Evolutionary conservation across 139 green algal species (phyloP).

Genomic region (Volvox reticuliferus): DNA sequence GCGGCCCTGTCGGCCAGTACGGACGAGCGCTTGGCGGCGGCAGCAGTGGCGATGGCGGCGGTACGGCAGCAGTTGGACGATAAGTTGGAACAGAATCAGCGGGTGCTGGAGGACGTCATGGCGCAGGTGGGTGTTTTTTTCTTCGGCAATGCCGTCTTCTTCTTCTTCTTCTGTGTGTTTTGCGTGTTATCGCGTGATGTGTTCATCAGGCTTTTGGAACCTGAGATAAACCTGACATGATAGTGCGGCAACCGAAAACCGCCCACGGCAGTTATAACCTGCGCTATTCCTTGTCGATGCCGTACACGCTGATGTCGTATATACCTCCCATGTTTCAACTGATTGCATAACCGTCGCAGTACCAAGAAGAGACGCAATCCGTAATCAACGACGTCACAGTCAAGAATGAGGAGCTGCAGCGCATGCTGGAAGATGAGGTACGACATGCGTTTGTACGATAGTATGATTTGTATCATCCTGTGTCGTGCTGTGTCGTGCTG

Average conservation of each 20-base stretch:
- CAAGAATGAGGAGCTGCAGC: slow-evolving; percentile 35
- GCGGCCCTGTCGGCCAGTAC: not conserved
- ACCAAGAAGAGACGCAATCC: slow-evolving; percentile 1
- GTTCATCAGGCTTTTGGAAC: too few species aligned
- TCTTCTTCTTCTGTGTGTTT: too few species aligned
- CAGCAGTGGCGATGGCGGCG: not conserved
- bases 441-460: not conserved
- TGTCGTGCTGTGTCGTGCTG: too few species aligned
- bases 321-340: too few species aligned
- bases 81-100: slow-evolving; percentile 30
- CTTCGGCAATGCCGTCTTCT: too few species aligned
- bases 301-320: too few species aligned
- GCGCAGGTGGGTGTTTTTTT: slow-evolving; percentile 17
- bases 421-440: slow-evolving; percentile 56
- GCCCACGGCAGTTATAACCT: too few species aligned
- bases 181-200: too few species aligned
- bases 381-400: not conserved
- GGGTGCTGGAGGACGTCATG: slow-evolving; percentile 41
- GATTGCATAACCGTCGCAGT: not conserved
- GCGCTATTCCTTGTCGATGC: too few species aligned
- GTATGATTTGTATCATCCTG: too few species aligned
- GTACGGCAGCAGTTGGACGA: not conserved
- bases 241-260: too few species aligned
- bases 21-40: not conserved
- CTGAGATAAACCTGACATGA: too few species aligned